Evolutionary conservation across 441 rosid species (phyloP), one percentile per base, ranked within the genome.

Genomic region (Erysimum pusillum): DNA sequence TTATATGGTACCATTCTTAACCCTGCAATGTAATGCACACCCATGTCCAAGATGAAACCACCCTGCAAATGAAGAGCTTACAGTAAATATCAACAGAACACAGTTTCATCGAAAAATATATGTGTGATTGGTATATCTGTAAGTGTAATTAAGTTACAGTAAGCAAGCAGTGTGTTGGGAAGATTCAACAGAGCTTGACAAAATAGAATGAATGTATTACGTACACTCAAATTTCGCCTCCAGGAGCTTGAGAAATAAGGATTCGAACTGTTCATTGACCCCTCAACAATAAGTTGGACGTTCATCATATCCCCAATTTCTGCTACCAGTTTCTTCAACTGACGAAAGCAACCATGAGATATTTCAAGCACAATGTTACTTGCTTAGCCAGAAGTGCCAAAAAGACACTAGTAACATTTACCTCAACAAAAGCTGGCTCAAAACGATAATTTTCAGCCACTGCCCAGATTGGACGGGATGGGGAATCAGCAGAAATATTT

Each of bases 11-110:
- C 99, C 98, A 96, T 92, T 84, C 99, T 90, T 80, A 96, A 75
- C 62, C 96, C 99, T 15, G 98, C 99, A 84, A 93, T 86, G 86
- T 77, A 93, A 78, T 96, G 99, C 78, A 96, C 99, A 28, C 99
- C 99, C 99, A 96, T 96, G 80, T 96, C 99, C 54, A 96, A 87
- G 76, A 96, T 84, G 85, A 96, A 96, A 49, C 99, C 99, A 28
- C 99, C 99, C 99, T 92, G 89, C 79, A 74, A n/a, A 76, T 75
- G 80, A 49, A 75, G 48, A 52, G 13, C 17, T 51, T 17, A 66
- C 32, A 41, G 46, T 36, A 68, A 52, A 9, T 61, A 51, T 59
- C 36, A 28, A 60, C 36, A 66, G 52, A 36, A 56, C 71, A 57
- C 11, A 59, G 62, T 11, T 62, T 38, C 48, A 25, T 65, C 13